Base-by-base conservation (phyloP, 352 stramenopile species). In the Pythium pyrilobum region DNA sequence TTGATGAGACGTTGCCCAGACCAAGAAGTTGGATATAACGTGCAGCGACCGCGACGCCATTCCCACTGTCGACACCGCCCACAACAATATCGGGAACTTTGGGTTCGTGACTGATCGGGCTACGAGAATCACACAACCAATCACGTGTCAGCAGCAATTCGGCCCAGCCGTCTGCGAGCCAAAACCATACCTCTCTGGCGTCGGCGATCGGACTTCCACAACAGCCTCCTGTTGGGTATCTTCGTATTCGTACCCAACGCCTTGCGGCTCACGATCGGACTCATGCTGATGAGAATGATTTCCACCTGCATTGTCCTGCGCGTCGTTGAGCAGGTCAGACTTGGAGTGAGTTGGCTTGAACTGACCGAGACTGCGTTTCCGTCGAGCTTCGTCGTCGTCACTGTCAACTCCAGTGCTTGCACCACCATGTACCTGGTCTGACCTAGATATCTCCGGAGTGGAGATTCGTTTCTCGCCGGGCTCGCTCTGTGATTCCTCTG, bases 1-100 rank as follows among this genome's bases (percentile, higher is more conserved):
- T 56, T 16, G 69, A 74, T 28, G 69, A 28, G 16, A 87, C 75
- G 1, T 71, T 79, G 29, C 77, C 78, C 12, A 92, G 20, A 0
- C 79, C 81, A 15, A 91, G 53, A 13, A 91, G 61, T 23, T 89
- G 76, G 25, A 91, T 85, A 56, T 89, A 91, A 10, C 81, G 72
- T 0, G 69, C 78, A n/a, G 70, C 65, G 15, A 81, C 69, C 1
- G 74, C 55, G 7, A 79, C 65, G 47, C 72, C 78, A 2, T 56
- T 62, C 3, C 58, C 72, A 25, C 57, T 61, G 13, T 67, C 56
- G 7, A 71, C 50, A 1, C 77, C 75, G 4, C 74, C 64, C 10
- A 91, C 64, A 16, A 85, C 46, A 13, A 91, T 87, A 33, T 86
- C 70, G 9, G 78, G 77, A 9, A 89, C 38, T 20, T 85, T 87